phyloP scores from a whole-genome alignment of 768 basidiomycete species.

The Rhizopogon sp. region DNA sequence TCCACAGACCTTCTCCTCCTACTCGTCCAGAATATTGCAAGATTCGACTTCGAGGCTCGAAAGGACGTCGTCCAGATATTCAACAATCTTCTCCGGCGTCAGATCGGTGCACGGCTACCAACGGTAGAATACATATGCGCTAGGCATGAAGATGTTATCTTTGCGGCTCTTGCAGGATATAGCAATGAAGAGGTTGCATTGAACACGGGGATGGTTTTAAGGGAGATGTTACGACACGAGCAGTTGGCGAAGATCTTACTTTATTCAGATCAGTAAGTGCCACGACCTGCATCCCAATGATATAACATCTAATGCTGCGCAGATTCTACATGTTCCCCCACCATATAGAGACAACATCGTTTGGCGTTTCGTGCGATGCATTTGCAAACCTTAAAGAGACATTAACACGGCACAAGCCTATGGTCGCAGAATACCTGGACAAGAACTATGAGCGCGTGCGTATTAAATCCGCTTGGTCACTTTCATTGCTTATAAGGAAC shows the following conservation, averaged over 20 bases:
- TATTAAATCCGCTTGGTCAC: neutral
- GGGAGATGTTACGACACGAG: constrained; percentile 95
- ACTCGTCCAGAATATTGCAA: constrained; percentile 76
- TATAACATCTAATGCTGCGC: neutral
- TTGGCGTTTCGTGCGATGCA: constrained; percentile 97
- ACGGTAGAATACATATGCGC: constrained; percentile 90
- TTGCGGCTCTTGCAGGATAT: constrained; percentile 87
- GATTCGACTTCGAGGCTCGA: constrained; percentile 92
- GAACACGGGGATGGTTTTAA: constrained; percentile 96
- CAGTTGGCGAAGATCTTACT: constrained; percentile 84
- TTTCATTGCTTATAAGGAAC: neutral
- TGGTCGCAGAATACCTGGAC: constrained; percentile 97
- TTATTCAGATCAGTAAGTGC: constrained; percentile 86
- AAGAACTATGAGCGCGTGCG: constrained; percentile 93
- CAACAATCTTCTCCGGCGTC: constrained; percentile 84
- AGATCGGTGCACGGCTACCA: constrained; percentile 93
- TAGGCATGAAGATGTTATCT: constrained; percentile 71
- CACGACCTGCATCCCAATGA: neutral
- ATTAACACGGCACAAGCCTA: constrained; percentile 92
- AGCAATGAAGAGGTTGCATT: constrained; percentile 94
- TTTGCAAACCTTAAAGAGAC: constrained; percentile 98
- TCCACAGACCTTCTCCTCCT: constrained; percentile 80
- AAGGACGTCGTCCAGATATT: constrained; percentile 84
- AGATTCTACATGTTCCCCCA: constrained; percentile 97
- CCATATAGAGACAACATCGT: constrained; percentile 96